phyloP scores from a whole-genome alignment of 2,329 filamentous ascomycete species.

The Alternaria metachromatica region DNA sequence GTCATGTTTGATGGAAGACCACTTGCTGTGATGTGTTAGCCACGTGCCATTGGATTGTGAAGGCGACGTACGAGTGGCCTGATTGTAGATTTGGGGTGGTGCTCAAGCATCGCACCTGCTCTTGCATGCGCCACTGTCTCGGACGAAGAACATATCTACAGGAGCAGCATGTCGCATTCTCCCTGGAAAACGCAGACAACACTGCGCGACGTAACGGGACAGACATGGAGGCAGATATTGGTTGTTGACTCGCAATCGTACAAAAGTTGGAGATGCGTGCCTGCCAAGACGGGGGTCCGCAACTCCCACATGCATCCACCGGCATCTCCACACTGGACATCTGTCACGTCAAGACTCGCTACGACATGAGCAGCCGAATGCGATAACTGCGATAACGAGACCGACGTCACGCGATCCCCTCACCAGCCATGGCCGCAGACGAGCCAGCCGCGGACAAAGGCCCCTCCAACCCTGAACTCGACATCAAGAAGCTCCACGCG shows the following conservation, averaged over 20 bases:
- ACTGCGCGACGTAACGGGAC: slow-evolving; percentile 29
- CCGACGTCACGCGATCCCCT: slow-evolving; percentile 15
- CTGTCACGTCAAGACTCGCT: slow-evolving; percentile 20
- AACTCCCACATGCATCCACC: slow-evolving; percentile 21
- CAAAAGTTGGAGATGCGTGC: slow-evolving; percentile 25
- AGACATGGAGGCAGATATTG: slow-evolving; percentile 25
- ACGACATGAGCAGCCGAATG: slow-evolving; percentile 26
- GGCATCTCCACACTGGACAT: slow-evolving; percentile 27
- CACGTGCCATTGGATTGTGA: neutral
- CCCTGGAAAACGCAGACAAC: slow-evolving; percentile 15
- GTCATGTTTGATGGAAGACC: slow-evolving; percentile 95
- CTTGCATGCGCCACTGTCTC: slow-evolving; percentile 12
- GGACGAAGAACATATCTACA: slow-evolving; percentile 23
- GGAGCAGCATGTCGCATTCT: slow-evolving; percentile 21
- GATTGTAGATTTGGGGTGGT: slow-evolving; percentile 36
- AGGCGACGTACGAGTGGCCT: slow-evolving; percentile 42
- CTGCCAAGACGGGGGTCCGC: slow-evolving; percentile 39
- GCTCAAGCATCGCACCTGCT: slow-evolving; percentile 37
- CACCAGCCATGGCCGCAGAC: slow-evolving; percentile 36
- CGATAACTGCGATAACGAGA: slow-evolving; percentile 5
- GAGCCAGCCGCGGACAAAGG: slow-evolving; percentile 40
- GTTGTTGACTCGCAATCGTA: neutral
- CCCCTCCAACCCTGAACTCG: slow-evolving; percentile 75
- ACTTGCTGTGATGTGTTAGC: slow-evolving; percentile 66
- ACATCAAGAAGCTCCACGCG: slow-evolving; percentile 85